Conservation (phyloP, 1,284 basidiomycete genomes). For the Fomitopsis schrenkii region DNA sequence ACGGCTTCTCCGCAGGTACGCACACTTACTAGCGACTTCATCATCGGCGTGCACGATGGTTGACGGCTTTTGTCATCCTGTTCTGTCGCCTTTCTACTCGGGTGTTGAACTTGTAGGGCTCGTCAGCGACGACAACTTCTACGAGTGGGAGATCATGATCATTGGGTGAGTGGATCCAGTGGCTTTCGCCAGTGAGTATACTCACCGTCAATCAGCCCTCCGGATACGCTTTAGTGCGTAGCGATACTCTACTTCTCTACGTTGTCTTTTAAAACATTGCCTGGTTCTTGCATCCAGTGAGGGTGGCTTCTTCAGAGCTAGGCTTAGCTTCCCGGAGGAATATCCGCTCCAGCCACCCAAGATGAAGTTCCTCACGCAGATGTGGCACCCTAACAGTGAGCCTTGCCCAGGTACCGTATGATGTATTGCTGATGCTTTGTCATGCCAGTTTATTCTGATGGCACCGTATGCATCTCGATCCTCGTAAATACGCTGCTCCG, state of each 20-base stretch:
- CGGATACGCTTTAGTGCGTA: constrained; percentile 84
- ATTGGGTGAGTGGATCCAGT: constrained; percentile 67
- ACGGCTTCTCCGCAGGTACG: constrained; percentile 90
- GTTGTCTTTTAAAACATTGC: background rate
- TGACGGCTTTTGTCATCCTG: constrained; percentile 13
- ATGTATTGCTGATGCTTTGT: background rate
- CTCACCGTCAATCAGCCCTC: constrained; percentile 50
- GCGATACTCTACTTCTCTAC: background rate
- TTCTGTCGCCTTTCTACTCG: constrained; percentile 18
- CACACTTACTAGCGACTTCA: constrained; percentile 11
- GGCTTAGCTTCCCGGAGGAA: constrained; percentile 84
- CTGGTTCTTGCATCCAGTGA: constrained; percentile 48
- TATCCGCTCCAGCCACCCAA: constrained; percentile 92
- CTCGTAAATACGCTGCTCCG: constrained; percentile 46
- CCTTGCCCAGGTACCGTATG: constrained; percentile 18
- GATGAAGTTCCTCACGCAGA: constrained; percentile 93
- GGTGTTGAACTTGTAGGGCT: constrained; percentile 52
- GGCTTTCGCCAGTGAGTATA: constrained; percentile 1
- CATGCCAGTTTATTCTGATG: constrained; percentile 79
- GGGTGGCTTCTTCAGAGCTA: constrained; percentile 89
- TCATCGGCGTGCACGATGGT: constrained; percentile 22
- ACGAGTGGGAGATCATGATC: constrained; percentile 92
- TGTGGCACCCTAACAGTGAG: constrained; percentile 99
- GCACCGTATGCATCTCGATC: constrained; percentile 94
- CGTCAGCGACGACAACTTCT: constrained; percentile 89